Percentiles rank a stretch among this genome's conserved stretches.
Conservation (phyloP, 257 asterid genomes). For the Nicotiana knightiana region DNA sequence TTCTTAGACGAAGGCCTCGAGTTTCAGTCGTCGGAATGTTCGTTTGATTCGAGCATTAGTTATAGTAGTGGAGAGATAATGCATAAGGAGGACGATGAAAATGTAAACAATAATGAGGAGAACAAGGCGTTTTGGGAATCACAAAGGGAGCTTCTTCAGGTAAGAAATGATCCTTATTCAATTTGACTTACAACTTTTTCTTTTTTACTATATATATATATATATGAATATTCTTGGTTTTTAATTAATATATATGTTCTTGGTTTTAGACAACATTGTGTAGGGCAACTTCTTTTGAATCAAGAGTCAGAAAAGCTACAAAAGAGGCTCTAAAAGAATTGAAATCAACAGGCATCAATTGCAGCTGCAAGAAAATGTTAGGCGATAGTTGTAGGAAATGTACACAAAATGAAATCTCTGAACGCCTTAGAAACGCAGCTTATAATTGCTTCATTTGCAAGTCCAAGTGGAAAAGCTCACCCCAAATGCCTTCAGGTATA, state of each 20-base stretch:
- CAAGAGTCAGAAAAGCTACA: conserved; percentile 19
- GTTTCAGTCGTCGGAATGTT: conserved; percentile 16
- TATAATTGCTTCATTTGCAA: conserved; percentile 26
- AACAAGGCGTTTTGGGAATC: conserved; percentile 29
- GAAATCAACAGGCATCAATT: neutral
- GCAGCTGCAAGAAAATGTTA: conserved; percentile 27
- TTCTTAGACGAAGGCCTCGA: conserved; percentile 25
- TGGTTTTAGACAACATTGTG: conserved; percentile 22
- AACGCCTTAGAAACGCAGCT: conserved; percentile 21
- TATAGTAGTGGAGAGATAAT: neutral
- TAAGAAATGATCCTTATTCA: neutral
- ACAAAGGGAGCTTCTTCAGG: conserved; percentile 27
- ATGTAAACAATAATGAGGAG: conserved; percentile 5
- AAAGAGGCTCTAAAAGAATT: conserved; percentile 29
- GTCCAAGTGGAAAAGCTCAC: conserved; percentile 34
- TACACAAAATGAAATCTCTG: conserved; percentile 10
- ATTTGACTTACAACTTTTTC: too few species aligned
- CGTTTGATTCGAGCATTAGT: neutral
- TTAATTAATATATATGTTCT: neutral
- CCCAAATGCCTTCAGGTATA: conserved; percentile 22
- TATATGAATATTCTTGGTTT: neutral
- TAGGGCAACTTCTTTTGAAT: conserved; percentile 27
- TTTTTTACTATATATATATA: neutral
- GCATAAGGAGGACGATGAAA: conserved; percentile 15
- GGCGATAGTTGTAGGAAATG: conserved; percentile 25